These are phyloP conservation scores for Elsinoe batatas DNA, from an alignment of 2,329 filamentous ascomycete genomes.

Conservation along the genomic window DNA sequence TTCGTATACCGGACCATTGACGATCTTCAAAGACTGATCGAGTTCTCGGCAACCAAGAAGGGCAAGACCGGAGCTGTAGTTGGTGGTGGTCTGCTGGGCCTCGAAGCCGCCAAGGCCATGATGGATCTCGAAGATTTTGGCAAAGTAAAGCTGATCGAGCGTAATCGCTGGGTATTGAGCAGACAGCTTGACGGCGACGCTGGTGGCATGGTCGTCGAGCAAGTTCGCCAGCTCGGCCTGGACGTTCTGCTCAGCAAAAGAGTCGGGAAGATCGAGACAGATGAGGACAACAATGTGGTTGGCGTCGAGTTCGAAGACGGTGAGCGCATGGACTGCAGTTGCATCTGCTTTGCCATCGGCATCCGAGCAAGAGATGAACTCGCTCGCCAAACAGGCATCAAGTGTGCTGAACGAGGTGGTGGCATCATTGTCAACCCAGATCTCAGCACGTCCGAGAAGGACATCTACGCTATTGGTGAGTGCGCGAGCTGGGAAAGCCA, in stretches of 20 bases:
- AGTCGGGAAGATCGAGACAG: conserved; percentile 61
- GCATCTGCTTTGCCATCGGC: conserved; percentile 83
- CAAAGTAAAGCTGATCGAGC: conserved; percentile 68
- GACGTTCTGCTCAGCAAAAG: conserved; percentile 70
- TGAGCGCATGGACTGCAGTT: conserved; percentile 64
- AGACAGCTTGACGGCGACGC: conserved; percentile 75
- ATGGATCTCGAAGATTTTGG: conserved; percentile 68
- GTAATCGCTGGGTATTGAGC: conserved; percentile 72
- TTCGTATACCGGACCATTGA: conserved; percentile 85
- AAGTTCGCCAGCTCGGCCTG: conserved; percentile 67
- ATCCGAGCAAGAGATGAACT: conserved; percentile 73
- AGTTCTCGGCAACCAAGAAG: conserved; percentile 56
- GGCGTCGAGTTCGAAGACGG: conserved; percentile 76
- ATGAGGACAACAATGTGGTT: conserved; percentile 56
- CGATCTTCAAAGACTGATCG: conserved; percentile 67
- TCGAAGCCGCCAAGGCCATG: conserved; percentile 89
- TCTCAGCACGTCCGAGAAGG: conserved; percentile 58
- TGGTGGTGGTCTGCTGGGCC: conserved; percentile 71
- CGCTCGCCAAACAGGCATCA: conserved; percentile 58
- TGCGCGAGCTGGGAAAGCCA: conserved; percentile 83
- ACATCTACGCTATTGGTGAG: conserved; percentile 81
- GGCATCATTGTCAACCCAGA: conserved; percentile 61
- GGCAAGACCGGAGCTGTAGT: conserved; percentile 66
- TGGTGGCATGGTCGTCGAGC: conserved; percentile 69
- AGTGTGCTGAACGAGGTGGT: conserved; percentile 61